A percentile compares a stretch with the other conserved stretches of the same genome.
phyloP scores from a whole-genome alignment of 1,284 basidiomycete species.

The Ustilago shanxiensis region DNA sequence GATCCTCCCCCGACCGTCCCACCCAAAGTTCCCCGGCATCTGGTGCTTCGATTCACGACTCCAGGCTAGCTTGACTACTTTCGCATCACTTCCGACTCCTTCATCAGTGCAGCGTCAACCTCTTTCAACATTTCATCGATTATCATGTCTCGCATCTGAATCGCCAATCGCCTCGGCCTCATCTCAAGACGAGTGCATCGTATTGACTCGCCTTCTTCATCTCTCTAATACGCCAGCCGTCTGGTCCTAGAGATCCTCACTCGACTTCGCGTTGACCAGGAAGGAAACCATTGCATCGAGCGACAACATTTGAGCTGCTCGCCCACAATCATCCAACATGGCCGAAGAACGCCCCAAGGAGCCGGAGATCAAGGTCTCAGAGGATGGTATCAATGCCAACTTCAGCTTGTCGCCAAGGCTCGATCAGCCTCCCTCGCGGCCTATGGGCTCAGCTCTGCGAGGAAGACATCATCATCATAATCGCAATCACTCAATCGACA shows the following conservation, averaged over 20 bases:
- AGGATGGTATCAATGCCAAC: slow-evolving; percentile 49
- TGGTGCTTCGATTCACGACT: not conserved
- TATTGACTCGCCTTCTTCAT: not conserved
- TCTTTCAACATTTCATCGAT: not conserved
- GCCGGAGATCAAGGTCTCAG: slow-evolving; percentile 45
- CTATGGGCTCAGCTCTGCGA: slow-evolving; percentile 24
- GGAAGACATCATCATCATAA: slow-evolving; percentile 44
- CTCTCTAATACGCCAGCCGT: not conserved
- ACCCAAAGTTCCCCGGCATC: not conserved
- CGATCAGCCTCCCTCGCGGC: slow-evolving; percentile 36
- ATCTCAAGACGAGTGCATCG: not conserved
- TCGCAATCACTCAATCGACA: slow-evolving; percentile 54
- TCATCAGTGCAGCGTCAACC: not conserved
- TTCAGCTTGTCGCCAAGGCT: slow-evolving; percentile 45
- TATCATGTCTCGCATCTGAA: slow-evolving; percentile 23
- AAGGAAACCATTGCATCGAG: not conserved
- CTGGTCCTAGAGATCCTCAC: not conserved
- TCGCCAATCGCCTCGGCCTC: not conserved
- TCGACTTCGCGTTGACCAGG: not conserved
- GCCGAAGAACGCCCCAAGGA: slow-evolving; percentile 37
- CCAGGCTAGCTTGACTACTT: not conserved
- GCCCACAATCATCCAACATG: slow-evolving; percentile 15
- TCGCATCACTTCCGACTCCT: not conserved
- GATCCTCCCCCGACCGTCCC: not conserved
- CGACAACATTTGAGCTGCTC: not conserved